phyloP scores from a whole-genome alignment of 1,284 basidiomycete genomes.

The Trichosporon ovoides region DNA sequence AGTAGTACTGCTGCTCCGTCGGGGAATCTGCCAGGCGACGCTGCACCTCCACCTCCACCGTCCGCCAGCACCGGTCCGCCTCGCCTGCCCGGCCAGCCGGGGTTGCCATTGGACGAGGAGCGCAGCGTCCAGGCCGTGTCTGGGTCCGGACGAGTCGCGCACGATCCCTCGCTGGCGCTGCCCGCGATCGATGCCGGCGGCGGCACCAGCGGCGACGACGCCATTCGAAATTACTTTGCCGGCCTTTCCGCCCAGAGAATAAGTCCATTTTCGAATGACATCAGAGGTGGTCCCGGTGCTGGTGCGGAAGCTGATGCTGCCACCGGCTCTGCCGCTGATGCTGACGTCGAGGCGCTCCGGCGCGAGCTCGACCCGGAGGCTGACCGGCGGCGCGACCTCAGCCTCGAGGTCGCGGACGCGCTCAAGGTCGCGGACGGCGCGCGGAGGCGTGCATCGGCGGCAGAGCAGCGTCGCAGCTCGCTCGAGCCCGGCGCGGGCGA shows the following conservation, averaged over 20 bases:
- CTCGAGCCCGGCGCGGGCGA: not conserved
- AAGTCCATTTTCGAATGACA: conserved; percentile 4
- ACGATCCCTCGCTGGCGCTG: no score
- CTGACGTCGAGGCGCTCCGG: not conserved
- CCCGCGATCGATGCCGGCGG: conserved; percentile 11
- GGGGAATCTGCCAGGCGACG: conserved; percentile 2
- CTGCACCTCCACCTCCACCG: not conserved
- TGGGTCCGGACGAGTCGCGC: not conserved
- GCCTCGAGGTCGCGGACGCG: conserved; percentile 14
- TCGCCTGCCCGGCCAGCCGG: no score
- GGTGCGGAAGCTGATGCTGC: no score
- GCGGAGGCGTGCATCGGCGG: conserved; percentile 11
- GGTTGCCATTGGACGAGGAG: not conserved
- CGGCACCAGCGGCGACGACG: conserved; percentile 14
- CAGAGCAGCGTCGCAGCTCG: not conserved
- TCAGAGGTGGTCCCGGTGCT: no score
- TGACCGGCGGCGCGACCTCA: not conserved
- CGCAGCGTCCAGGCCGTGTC: not conserved
- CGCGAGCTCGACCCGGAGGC: not conserved
- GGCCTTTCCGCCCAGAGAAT: not conserved
- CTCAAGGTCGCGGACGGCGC: conserved; percentile 4
- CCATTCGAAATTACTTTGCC: not conserved
- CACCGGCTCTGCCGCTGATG: no score
- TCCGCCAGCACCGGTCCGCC: not conserved
- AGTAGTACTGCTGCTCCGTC: not conserved